phyloP scores from a whole-genome alignment of 176 grass and related monocot species.

The Musa acuminata region DNA sequence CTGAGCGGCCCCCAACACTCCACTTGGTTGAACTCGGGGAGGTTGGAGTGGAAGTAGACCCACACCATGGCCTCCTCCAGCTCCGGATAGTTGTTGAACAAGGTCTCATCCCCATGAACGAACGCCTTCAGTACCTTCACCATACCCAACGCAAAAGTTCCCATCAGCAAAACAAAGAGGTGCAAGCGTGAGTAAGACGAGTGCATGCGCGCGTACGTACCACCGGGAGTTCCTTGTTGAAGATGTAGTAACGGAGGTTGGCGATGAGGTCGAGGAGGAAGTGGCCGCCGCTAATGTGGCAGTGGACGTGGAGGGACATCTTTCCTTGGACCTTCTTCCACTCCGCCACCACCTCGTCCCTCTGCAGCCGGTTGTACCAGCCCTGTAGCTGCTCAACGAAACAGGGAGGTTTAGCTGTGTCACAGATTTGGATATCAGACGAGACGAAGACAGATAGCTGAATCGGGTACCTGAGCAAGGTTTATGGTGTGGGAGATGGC shows the following conservation, averaged over 20 bases:
- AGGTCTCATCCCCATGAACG: conserved; percentile 66
- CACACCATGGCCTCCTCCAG: conserved; percentile 85
- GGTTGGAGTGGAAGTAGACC: conserved; percentile 97
- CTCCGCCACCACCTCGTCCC: conserved; percentile 96
- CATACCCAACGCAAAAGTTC: no score
- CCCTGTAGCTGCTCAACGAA: conserved; percentile 52
- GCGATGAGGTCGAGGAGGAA: conserved; percentile 86
- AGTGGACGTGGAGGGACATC: conserved; percentile 98
- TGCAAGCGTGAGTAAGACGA: no score
- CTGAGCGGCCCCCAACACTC: conserved; percentile 91
- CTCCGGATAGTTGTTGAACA: conserved; percentile 75
- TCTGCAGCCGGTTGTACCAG: conserved; percentile 90
- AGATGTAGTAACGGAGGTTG: conserved; percentile 83
- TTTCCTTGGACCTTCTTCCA: conserved; percentile 72
- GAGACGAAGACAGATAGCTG: background rate
- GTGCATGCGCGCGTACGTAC: conserved; percentile 26
- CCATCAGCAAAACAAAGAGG: no score
- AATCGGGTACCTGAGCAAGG: conserved; percentile 34
- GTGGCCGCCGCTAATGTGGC: conserved; percentile 95
- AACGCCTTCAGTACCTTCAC: conserved; percentile 84
- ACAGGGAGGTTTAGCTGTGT: background rate
- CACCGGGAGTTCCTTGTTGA: conserved; percentile 86
- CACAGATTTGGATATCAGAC: background rate
- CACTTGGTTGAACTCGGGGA: conserved; percentile 64
- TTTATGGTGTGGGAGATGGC: conserved; percentile 83